Base-by-base conservation (phyloP, 2,329 filamentous ascomycete genomes). In the Bipolaris bicolor region DNA sequence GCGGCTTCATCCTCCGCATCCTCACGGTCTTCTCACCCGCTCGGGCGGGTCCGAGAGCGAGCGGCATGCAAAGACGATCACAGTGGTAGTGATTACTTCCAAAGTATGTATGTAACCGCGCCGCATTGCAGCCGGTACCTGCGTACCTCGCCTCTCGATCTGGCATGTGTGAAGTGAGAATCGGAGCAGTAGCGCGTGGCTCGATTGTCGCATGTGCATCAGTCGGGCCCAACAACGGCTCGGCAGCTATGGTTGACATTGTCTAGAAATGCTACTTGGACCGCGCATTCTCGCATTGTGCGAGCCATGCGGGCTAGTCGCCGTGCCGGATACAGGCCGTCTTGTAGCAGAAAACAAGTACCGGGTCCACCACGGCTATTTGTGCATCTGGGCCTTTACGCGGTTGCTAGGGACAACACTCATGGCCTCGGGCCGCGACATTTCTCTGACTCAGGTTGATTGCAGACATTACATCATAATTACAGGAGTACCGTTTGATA, bases 161-260 rank as follows among this genome's bases (percentile, higher is more conserved):
- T n/a, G 45, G 50, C 20, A 55, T 53, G 60, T 50, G 39, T 31
- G 29, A 31, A 13, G 57, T 45, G 44, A 29, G 41, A 22, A 58
- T 46, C n/a, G 52, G 49, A 49, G 49, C 63, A 61, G 60, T 48
- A 41, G 43, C 29, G 22, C 59, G 61, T 65, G 58, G 58, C 43
- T 63, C 55, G 54, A 47, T 49, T 59, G 20, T 22, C 15, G 31
- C 20, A 40, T 31, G 37, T 57, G 58, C 60, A 58, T 58, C 60
- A 60, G 56, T 55, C 46, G 26, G 39, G 24, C 29, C 58, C 45
- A 53, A 50, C 58, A 65, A 63, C 60, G 58, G 56, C 44, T 53
- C 49, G 49, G 33, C 26, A 50, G 52, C 53, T 53, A 52, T 63
- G 53, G 40, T 40, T 55, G 54, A 52, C 16, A 31, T 29, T 16